These are phyloP conservation scores for Bonia amplexicaulis DNA, from an alignment of 176 grass and related monocot genomes.

Conservation along the genomic window DNA sequence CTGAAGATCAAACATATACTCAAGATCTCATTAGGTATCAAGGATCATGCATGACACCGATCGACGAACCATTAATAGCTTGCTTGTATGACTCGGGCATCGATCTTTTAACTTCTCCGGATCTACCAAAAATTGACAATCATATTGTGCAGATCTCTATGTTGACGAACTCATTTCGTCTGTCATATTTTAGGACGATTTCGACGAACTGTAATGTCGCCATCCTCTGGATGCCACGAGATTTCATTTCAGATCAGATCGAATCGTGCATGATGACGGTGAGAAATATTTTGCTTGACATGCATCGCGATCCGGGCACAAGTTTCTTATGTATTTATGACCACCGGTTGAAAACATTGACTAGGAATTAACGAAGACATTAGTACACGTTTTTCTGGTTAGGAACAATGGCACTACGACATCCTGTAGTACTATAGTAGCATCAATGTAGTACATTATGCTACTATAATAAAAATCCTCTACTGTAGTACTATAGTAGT, in stretches of 20 bases:
- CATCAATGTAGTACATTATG: not conserved
- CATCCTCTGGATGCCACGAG: not conserved
- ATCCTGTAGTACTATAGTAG: not conserved
- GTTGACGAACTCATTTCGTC: slow-evolving; percentile 20
- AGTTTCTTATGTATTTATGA: not conserved
- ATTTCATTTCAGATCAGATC: slow-evolving; percentile 23
- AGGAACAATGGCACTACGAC: not conserved
- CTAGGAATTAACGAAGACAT: not conserved
- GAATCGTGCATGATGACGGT: slow-evolving; percentile 5
- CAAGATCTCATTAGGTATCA: slow-evolving; percentile 17
- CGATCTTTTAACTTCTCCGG: not conserved
- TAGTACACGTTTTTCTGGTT: not conserved
- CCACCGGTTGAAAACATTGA: slow-evolving; percentile 1
- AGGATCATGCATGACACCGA: slow-evolving; percentile 17
- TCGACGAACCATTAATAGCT: not conserved
- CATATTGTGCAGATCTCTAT: not conserved
- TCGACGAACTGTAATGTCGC: not conserved
- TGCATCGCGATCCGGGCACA: not conserved
- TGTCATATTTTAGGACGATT: not conserved
- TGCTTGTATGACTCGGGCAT: slow-evolving; percentile 12
- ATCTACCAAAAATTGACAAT: not conserved
- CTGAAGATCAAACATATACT: not conserved
- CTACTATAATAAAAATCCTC: too few species aligned
- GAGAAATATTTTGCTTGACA: not conserved
- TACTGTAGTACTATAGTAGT: too few species aligned